A percentile compares a stretch with the other conserved stretches of the same genome.
phyloP scores from a whole-genome alignment of 495 filamentous ascomycete species.

The Penicillium daleae region DNA sequence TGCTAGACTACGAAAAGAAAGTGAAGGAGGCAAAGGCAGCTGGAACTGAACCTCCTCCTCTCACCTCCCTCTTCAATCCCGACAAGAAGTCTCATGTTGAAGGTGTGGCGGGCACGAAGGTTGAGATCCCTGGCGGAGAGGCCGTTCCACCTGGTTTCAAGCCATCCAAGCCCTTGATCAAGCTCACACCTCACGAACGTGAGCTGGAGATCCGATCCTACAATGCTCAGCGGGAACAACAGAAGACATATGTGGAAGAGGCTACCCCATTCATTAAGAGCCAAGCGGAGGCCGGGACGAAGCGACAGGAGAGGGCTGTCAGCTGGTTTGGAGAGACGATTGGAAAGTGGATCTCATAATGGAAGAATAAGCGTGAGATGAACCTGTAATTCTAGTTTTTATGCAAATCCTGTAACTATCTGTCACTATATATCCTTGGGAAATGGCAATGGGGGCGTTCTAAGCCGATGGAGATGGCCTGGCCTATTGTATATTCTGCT shows the following conservation, averaged over 20 bases:
- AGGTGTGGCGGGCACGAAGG: background rate
- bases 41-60: conserved; percentile 48
- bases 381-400: conserved; percentile 8
- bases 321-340: conserved; percentile 57
- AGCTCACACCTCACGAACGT: conserved; percentile 63
- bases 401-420: background rate
- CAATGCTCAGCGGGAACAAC: conserved; percentile 61
- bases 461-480: background rate
- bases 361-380: background rate
- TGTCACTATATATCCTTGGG: background rate
- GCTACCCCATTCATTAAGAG: conserved; percentile 58
- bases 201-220: conserved; percentile 68
- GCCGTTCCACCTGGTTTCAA: conserved; percentile 39
- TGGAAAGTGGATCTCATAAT: conserved; percentile 48
- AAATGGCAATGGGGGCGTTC: conserved; percentile 3
- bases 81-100: conserved; percentile 23
- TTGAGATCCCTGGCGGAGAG: conserved; percentile 44
- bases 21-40: conserved; percentile 68
- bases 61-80: conserved; percentile 47
- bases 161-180: conserved; percentile 59
- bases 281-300: conserved; percentile 59
- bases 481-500: background rate
- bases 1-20: conserved; percentile 75
- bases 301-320: conserved; percentile 61
- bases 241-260: conserved; percentile 54